Evolutionary conservation across 331 rosid species (phyloP).

Genomic region (Pyracantha coccinea): DNA sequence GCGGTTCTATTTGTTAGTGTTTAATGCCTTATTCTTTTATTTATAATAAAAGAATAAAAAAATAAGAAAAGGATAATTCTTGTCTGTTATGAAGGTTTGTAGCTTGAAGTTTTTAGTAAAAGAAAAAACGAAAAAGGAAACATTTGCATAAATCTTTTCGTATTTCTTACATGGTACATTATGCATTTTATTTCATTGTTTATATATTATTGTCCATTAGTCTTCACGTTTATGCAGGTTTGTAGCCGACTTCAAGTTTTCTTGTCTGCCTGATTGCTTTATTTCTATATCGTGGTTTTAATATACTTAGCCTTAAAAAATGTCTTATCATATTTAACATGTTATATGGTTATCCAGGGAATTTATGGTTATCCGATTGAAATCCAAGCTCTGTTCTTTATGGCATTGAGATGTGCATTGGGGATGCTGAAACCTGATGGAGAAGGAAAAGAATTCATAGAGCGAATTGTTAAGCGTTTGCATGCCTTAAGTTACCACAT

Average conservation of each 20-base stretch:
- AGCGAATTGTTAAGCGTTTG: slow-evolving; percentile 81
- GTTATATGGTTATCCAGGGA: slow-evolving; percentile 46
- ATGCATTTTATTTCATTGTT: no score
- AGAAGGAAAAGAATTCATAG: slow-evolving; percentile 89
- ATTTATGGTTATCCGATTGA: slow-evolving; percentile 94
- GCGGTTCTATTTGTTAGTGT: neutral
- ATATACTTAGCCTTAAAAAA: neutral
- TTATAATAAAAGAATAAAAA: no score
- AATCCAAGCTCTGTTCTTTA: slow-evolving; percentile 95
- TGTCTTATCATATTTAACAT: neutral
- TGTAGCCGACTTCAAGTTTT: neutral
- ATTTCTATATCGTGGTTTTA: neutral
- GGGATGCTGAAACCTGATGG: slow-evolving; percentile 70
- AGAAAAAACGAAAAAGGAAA: no score
- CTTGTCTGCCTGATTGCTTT: neutral
- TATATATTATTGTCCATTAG: no score
- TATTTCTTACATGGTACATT: no score
- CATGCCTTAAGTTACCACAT: slow-evolving; percentile 89
- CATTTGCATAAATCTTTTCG: no score
- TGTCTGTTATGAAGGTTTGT: no score
- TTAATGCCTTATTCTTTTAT: neutral
- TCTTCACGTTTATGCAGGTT: neutral
- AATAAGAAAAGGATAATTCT: no score
- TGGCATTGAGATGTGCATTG: slow-evolving; percentile 84
- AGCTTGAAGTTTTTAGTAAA: no score